These are phyloP conservation scores for Penicillium simplicissimum DNA, from an alignment of 495 filamentous ascomycete genomes.

Conservation along the genomic window DNA sequence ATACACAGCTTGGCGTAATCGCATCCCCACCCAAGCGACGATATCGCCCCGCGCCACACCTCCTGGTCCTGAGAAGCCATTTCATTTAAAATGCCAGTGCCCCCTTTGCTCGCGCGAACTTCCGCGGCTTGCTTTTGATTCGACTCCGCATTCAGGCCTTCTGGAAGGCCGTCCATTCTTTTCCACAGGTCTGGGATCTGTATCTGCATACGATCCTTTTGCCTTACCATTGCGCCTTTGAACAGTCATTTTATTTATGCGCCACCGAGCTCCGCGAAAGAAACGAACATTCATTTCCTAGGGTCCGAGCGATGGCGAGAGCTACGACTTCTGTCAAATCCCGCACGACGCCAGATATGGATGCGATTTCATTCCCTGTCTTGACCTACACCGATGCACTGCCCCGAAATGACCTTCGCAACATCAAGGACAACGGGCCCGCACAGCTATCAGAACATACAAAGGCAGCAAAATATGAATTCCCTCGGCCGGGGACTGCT, in stretches of 20 bases:
- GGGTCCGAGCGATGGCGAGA: conserved; percentile 27
- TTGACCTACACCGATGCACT: conserved; percentile 38
- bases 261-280: not conserved
- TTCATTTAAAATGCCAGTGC: conserved; percentile 12
- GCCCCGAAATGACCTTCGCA: conserved; percentile 36
- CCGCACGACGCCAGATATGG: conserved; percentile 24
- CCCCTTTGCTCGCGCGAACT: conserved; percentile 17
- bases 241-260: conserved; percentile 12
- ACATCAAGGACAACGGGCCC: conserved; percentile 13
- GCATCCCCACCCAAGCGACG: conserved; percentile 22
- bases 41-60: conserved; percentile 19
- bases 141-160: conserved; percentile 35
- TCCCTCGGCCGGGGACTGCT: conserved; percentile 27
- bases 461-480: conserved; percentile 17
- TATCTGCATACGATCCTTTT: not conserved
- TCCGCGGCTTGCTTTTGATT: conserved; percentile 22
- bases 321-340: conserved; percentile 34
- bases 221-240: not conserved
- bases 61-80: conserved; percentile 13
- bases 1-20: conserved; percentile 26
- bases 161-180: conserved; percentile 54
- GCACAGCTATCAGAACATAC: conserved; percentile 13
- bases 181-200: conserved; percentile 21
- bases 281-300: not conserved
- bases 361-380: conserved; percentile 37